Conservation (phyloP, 2,329 filamentous ascomycete genomes). For the Venturia asperata region DNA sequence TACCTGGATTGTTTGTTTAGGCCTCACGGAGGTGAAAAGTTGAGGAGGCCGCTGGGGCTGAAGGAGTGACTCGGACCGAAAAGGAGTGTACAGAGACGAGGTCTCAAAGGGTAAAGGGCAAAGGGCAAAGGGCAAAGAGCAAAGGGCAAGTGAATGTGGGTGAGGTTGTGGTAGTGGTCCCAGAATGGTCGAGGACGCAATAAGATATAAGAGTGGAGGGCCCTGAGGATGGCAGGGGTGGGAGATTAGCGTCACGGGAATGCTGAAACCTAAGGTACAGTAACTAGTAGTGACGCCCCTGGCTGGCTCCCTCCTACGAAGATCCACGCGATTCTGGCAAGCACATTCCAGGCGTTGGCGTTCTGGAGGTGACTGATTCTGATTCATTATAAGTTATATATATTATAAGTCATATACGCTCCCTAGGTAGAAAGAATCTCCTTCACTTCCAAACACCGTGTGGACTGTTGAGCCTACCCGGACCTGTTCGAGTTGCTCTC, state of each 20-base stretch:
- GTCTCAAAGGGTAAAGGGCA: background rate
- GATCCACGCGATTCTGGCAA: background rate
- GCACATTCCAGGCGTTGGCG: background rate
- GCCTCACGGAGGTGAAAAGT: conserved; percentile 10
- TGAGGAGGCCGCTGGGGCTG: conserved; percentile 13
- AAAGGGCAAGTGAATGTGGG: conserved; percentile 1
- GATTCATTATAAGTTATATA: background rate
- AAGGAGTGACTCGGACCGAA: background rate
- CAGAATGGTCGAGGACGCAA: background rate
- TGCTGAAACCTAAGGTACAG: background rate
- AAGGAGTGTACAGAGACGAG: conserved; percentile 12
- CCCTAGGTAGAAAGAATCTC: too few species aligned
- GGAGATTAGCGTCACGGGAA: background rate
- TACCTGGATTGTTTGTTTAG: conserved; percentile 13
- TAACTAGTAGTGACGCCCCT: background rate
- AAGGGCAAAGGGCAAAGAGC: background rate
- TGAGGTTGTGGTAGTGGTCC: background rate
- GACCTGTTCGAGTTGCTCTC: background rate
- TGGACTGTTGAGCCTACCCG: background rate
- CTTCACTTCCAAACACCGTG: background rate
- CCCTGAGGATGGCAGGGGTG: background rate
- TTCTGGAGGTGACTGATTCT: background rate
- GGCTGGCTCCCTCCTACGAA: background rate
- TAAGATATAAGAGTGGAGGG: background rate
- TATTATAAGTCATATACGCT: too few species aligned